These are phyloP conservation scores for Scheffersomyces titani DNA, from an alignment of 1,139 yeast species.

Conservation along the genomic window DNA sequence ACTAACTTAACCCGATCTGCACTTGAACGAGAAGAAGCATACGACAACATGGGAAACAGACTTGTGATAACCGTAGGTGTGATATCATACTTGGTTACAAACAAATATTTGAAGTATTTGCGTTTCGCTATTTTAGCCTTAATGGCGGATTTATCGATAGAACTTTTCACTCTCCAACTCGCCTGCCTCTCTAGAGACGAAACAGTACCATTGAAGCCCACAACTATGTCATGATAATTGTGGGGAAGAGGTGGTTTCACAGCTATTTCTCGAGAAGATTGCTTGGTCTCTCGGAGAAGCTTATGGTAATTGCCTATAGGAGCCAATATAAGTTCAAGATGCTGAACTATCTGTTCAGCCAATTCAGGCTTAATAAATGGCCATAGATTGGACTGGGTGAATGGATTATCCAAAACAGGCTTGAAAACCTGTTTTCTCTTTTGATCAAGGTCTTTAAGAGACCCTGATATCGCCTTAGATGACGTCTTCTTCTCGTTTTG, in stretches of 20 bases:
- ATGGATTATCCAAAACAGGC: conserved; percentile 64
- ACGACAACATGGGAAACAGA: conserved; percentile 55
- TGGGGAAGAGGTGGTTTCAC: conserved; percentile 25
- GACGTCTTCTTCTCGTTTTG: not conserved
- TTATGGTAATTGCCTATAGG: conserved; percentile 37
- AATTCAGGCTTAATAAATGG: conserved; percentile 46
- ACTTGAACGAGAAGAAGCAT: conserved; percentile 39
- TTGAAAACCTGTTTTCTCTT: conserved; percentile 56
- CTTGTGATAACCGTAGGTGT: conserved; percentile 47
- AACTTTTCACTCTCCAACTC: conserved; percentile 7
- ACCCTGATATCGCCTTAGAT: conserved; percentile 15
- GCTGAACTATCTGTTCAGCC: conserved; percentile 40
- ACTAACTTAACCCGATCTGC: conserved; percentile 46
- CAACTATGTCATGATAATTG: conserved; percentile 25
- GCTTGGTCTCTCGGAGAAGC: conserved; percentile 12
- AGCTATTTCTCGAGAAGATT: conserved; percentile 3
- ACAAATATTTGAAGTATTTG: conserved; percentile 37
- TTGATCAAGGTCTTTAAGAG: conserved; percentile 43
- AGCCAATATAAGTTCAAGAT: conserved; percentile 37
- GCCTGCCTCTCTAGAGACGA: conserved; percentile 52
- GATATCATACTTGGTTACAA: conserved; percentile 58
- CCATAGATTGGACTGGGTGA: conserved; percentile 51
- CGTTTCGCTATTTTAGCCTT: conserved; percentile 8
- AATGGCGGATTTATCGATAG: not conserved
- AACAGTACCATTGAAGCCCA: conserved; percentile 61